Base-by-base conservation (phyloP, 2,329 filamentous ascomycete species). In the Drechslera avenae region DNA sequence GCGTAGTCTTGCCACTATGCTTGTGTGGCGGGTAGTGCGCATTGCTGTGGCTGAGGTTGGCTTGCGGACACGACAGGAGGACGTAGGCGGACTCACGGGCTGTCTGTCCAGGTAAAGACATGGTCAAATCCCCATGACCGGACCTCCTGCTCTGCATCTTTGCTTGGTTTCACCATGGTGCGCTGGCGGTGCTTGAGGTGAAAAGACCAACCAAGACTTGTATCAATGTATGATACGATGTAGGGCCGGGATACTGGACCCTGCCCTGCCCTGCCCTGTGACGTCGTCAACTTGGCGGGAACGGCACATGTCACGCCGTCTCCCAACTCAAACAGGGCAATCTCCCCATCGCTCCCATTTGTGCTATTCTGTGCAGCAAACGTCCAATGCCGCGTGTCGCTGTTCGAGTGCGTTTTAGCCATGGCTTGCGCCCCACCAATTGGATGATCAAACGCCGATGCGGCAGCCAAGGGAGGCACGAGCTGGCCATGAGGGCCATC, bases 51-150 rank as follows among this genome's bases (percentile, higher is more conserved):
- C 36, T 12, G 13, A 16, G n/a, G 46, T 52, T 9, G 32, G 34
- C 6, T 14, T 19, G 14, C 12, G 17, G 5, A 9, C 3, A 35
- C 5, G 26, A 16, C 31, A 21, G 13, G 12, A 8, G 12, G 18
- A 39, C 13, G 5, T 13, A 10, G 23, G 19, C 26, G 18, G 50
- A 80, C 84, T 68, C 80, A 89, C 86, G 86, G 83, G 17, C 78
- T 75, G 71, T 90, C 88, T 6, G 81, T 85, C 87, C 87, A 90
- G 2, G 86, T 89, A 57, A 89, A 89, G 64, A 89, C 86, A 41
- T 85, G 78, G 2, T 69, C 60, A 67, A 90, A 91, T 1, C 87
- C 87, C 87, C 87, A 90, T 1, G 82, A 83, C 30, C 79, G 79
- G 19, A 90, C 87, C 64, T 88, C 76, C 41, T 76, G 73, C 68